phyloP scores from a whole-genome alignment of 768 basidiomycete species.

The Russula virescens region DNA sequence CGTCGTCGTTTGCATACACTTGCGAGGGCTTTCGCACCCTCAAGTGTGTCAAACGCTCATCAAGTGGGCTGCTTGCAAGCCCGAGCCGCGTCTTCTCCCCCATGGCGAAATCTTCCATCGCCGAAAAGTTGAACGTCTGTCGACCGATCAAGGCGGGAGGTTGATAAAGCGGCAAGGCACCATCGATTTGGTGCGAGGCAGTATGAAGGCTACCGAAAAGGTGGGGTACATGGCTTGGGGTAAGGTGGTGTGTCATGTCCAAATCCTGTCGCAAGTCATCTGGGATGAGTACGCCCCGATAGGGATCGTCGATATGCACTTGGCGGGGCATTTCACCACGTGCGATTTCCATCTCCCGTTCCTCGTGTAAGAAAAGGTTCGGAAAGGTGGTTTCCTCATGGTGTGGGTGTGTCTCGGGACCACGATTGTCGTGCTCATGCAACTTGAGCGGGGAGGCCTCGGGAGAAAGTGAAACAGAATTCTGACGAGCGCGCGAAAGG shows the following conservation, averaged over 20 bases:
- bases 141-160: conserved; percentile 39
- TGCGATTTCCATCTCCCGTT: conserved; percentile 40
- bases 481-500: conserved; percentile 64
- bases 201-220: conserved; percentile 36
- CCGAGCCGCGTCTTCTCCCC: conserved; percentile 65
- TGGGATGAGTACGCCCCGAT: neutral
- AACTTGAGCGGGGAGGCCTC: conserved; percentile 32
- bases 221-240: conserved; percentile 40
- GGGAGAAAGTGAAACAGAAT: conserved; percentile 39
- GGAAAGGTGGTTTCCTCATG: conserved; percentile 35
- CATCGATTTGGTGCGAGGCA: conserved; percentile 27
- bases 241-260: conserved; percentile 15
- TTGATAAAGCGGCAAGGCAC: conserved; percentile 65
- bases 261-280: conserved; percentile 5
- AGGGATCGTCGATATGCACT: neutral
- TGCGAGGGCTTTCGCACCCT: conserved; percentile 26
- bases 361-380: conserved; percentile 44
- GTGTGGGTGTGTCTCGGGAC: conserved; percentile 27
- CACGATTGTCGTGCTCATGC: conserved; percentile 32
- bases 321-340: conserved; percentile 29
- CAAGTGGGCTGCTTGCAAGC: conserved; percentile 38
- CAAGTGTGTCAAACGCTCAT: conserved; percentile 17
- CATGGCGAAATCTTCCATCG: conserved; percentile 71
- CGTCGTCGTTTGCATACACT: conserved; percentile 21
- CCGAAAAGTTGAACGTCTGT: conserved; percentile 63